Percentiles rank a stretch among this genome's conserved stretches.
These are phyloP conservation scores for Drechslerella dactyloides DNA, from an alignment of 2,329 filamentous ascomycete genomes.

Conservation along the genomic window DNA sequence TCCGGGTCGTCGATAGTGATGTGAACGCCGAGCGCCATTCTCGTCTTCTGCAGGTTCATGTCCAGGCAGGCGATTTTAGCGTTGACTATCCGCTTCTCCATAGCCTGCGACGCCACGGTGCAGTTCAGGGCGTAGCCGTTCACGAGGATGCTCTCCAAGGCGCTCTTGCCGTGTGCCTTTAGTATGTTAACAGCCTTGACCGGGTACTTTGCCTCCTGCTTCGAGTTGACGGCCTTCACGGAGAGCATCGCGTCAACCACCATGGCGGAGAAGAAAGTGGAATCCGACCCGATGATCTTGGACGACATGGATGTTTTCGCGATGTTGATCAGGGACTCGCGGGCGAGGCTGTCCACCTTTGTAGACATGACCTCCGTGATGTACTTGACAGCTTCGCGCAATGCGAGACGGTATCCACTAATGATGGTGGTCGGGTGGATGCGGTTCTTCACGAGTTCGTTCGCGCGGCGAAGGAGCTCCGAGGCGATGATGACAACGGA, in stretches of 20 bases:
- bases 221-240: conserved; percentile 90
- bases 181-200: conserved; percentile 99
- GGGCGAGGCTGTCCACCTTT: conserved; percentile 88
- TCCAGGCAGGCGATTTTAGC: conserved; percentile 97
- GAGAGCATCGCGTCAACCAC: conserved; percentile 94
- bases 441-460: conserved; percentile 99
- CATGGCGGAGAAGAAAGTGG: conserved; percentile 97
- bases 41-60: conserved; percentile 98
- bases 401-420: conserved; percentile 91
- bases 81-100: conserved; percentile 89
- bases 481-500: conserved; percentile 97
- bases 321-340: conserved; percentile 89
- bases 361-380: conserved; percentile 98
- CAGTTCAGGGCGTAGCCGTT: conserved; percentile 98
- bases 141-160: conserved; percentile 83
- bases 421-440: conserved; percentile 99
- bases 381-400: conserved; percentile 96
- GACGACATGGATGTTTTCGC: conserved; percentile 99
- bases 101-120: conserved; percentile 96
- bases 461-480: conserved; percentile 88
- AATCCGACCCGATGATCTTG: conserved; percentile 96
- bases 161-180: conserved; percentile 95
- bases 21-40: conserved; percentile 98
- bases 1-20: conserved; percentile 97
- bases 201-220: conserved; percentile 90